Conservation (phyloP, 805 yeast genomes). For the Blastobotrys americana region DNA sequence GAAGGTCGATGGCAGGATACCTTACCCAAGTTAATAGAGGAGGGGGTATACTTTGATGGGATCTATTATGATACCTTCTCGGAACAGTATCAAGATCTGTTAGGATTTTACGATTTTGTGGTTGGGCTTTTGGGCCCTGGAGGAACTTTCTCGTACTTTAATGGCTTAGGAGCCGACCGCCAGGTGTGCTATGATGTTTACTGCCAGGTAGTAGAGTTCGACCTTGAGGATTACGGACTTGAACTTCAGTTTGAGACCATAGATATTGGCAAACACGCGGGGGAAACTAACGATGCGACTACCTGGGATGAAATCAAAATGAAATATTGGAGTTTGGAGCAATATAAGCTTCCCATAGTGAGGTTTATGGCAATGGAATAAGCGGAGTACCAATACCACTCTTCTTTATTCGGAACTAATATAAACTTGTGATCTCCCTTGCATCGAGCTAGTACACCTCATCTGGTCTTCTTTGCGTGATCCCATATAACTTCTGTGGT, state of each 20-base stretch:
- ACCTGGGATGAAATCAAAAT: slow-evolving; percentile 30
- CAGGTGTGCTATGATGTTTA: slow-evolving; percentile 76
- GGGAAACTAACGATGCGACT: slow-evolving; percentile 30
- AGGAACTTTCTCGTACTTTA: slow-evolving; percentile 86
- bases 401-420: background rate
- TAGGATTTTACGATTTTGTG: slow-evolving; percentile 70
- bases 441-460: too few species aligned
- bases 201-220: slow-evolving; percentile 71
- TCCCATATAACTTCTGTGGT: too few species aligned
- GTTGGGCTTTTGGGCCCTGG: slow-evolving; percentile 77
- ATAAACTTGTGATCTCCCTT: background rate
- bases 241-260: slow-evolving; percentile 43
- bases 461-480: too few species aligned
- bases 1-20: slow-evolving; percentile 94
- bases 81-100: slow-evolving; percentile 85
- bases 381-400: background rate
- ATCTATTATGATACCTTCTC: slow-evolving; percentile 91
- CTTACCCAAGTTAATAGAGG: slow-evolving; percentile 53
- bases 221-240: slow-evolving; percentile 73
- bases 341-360: slow-evolving; percentile 28
- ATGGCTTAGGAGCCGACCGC: slow-evolving; percentile 81
- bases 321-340: slow-evolving; percentile 29
- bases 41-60: slow-evolving; percentile 76
- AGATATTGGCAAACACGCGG: slow-evolving; percentile 29
- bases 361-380: slow-evolving; percentile 9